Evolutionary conservation across 1,284 basidiomycete species (phyloP).

Genomic region (Microbotryum scabiosae): DNA sequence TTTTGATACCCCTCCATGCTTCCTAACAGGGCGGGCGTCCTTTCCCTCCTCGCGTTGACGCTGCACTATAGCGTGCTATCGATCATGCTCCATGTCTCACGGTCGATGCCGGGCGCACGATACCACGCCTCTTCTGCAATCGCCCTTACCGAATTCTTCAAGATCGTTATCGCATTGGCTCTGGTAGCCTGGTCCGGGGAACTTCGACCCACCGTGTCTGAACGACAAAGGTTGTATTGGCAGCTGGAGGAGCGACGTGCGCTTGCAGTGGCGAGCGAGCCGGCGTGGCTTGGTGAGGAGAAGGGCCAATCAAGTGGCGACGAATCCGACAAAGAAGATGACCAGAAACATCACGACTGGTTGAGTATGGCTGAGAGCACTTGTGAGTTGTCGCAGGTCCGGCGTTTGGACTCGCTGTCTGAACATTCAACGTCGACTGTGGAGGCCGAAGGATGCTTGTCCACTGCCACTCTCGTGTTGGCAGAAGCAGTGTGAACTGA

Average conservation of each 20-base stretch:
- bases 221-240: background rate
- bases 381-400: too few relatives aligned
- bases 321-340: background rate
- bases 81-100: conserved; percentile 19
- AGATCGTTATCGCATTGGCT: conserved; percentile 30
- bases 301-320: background rate
- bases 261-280: background rate
- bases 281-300: conserved; percentile 1
- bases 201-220: conserved; percentile 5
- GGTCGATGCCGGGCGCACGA: conserved; percentile 3
- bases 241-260: background rate
- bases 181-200: conserved; percentile 27
- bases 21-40: conserved; percentile 4
- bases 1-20: too few relatives aligned
- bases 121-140: conserved; percentile 34
- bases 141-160: conserved; percentile 33
- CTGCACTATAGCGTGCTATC: conserved; percentile 23
- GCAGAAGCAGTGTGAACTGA: too few relatives aligned
- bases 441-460: too few relatives aligned
- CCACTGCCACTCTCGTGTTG: too few relatives aligned
- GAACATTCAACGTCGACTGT: too few relatives aligned
- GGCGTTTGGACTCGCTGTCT: too few relatives aligned
- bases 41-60: conserved; percentile 15
- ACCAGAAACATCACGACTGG: too few relatives aligned
- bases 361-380: too few relatives aligned